phyloP scores from a whole-genome alignment of 805 yeast genomes.

The Candida krabiensis region DNA sequence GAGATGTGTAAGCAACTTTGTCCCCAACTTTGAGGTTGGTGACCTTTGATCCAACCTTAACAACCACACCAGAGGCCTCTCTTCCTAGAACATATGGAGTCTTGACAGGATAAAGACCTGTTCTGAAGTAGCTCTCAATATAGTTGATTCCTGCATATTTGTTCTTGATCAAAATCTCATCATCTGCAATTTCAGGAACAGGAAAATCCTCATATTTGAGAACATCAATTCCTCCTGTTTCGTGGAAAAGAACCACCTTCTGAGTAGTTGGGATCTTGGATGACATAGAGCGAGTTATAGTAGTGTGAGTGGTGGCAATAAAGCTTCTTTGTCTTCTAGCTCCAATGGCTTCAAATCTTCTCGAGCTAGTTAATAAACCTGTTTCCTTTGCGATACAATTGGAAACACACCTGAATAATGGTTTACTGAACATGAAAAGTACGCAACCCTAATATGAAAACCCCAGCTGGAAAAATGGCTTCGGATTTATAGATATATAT shows the following conservation, averaged over 20 bases:
- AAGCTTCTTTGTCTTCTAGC: no score
- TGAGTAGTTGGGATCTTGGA: constrained; percentile 53
- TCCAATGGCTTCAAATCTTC: no score
- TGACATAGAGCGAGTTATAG: no score
- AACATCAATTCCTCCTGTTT: constrained; percentile 59
- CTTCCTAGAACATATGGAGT: constrained; percentile 71
- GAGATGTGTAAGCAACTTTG: constrained; percentile 56
- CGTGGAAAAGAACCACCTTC: constrained; percentile 53
- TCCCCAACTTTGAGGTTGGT: constrained; percentile 64
- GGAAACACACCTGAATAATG: no score
- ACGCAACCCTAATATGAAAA: no score
- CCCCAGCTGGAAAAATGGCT: no score
- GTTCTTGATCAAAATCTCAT: constrained; percentile 71
- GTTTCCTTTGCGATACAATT: no score
- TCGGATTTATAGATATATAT: no score
- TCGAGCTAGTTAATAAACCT: no score
- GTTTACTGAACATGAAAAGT: no score
- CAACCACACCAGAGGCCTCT: constrained; percentile 69
- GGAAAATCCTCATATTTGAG: constrained; percentile 57
- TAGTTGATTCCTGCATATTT: constrained; percentile 77
- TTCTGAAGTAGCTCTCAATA: constrained; percentile 81
- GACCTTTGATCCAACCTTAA: constrained; percentile 60
- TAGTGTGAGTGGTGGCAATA: no score
- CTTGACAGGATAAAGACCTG: constrained; percentile 65
- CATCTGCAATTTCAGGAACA: constrained; percentile 54